phyloP scores from a whole-genome alignment of 1,139 yeast genomes.

The Pichia sp. region DNA sequence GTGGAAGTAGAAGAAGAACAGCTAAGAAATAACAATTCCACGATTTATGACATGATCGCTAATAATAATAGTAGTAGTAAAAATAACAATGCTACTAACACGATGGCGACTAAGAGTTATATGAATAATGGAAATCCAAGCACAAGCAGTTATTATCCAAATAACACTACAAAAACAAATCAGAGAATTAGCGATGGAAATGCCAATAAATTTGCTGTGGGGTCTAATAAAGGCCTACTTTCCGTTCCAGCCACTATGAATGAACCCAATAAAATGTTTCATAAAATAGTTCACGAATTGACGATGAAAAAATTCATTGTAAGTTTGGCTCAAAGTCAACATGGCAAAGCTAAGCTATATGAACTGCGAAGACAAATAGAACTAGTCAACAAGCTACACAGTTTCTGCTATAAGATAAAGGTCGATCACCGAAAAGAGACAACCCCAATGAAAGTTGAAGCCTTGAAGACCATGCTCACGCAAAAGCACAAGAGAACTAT shows the following conservation, averaged over 20 bases:
- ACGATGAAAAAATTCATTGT: conserved; percentile 29
- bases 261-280: background rate
- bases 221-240: background rate
- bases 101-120: no score
- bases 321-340: conserved; percentile 20
- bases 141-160: background rate
- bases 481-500: conserved; percentile 27
- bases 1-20: conserved; percentile 77
- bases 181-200: background rate
- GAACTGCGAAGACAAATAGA: conserved; percentile 31
- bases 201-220: background rate
- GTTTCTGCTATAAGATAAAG: conserved; percentile 29
- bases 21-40: conserved; percentile 9
- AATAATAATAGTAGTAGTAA: background rate
- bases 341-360: conserved; percentile 25
- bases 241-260: background rate
- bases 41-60: background rate
- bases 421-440: conserved; percentile 42
- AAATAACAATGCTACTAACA: background rate
- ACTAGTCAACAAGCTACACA: conserved; percentile 28
- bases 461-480: conserved; percentile 34
- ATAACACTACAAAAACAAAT: background rate
- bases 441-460: conserved; percentile 53
- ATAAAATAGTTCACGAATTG: conserved; percentile 20
- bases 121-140: background rate